These are phyloP conservation scores for Vitis hybrid DNA, from an alignment of 177 flowering plant genomes.

Conservation along the genomic window DNA sequence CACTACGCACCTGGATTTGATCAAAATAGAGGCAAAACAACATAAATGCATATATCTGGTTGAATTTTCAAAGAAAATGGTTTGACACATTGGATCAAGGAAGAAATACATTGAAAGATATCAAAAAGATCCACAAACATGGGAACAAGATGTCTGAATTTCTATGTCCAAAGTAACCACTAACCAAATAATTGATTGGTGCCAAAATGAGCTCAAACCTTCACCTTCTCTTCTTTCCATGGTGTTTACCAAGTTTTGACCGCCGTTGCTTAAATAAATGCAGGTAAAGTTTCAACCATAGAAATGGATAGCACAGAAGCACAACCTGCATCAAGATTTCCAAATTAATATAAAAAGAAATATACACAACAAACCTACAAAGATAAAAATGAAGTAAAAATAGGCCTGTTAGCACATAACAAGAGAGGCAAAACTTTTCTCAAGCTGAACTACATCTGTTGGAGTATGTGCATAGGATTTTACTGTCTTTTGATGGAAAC, in stretches of 20 bases:
- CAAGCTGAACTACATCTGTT: background rate
- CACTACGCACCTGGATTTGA: too few species aligned
- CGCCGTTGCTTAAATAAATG: constrained; percentile 75
- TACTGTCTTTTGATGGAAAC: too few species aligned
- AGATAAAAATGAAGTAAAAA: background rate
- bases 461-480: too few species aligned
- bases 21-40: too few species aligned
- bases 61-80: too few species aligned
- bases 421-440: too few species aligned
- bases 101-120: too few species aligned
- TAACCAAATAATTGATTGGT: background rate
- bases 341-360: background rate
- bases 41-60: too few species aligned
- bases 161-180: background rate
- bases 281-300: constrained; percentile 78
- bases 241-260: constrained; percentile 55
- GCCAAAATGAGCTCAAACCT: constrained; percentile 9
- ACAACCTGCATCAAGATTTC: constrained; percentile 45
- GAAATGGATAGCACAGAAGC: constrained; percentile 73
- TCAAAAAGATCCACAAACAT: too few species aligned
- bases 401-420: background rate
- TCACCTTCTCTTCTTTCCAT: constrained; percentile 45
- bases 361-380: background rate
- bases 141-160: background rate
- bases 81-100: too few species aligned